phyloP scores from a whole-genome alignment of 2,329 filamentous ascomycete genomes.

The Madurella fahalii region DNA sequence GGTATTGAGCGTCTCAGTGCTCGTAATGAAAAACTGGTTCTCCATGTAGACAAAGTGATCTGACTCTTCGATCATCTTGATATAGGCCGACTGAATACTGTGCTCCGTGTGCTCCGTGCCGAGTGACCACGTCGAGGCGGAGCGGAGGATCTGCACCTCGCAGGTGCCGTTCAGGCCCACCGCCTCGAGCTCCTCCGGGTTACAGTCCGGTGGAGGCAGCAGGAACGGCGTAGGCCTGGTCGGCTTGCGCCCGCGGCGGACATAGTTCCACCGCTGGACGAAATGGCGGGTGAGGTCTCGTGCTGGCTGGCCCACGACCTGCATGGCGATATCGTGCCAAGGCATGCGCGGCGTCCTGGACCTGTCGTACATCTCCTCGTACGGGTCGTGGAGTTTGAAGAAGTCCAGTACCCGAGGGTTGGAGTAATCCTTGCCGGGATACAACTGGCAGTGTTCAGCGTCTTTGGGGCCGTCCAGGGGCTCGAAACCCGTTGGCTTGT shows the following conservation, averaged over 20 bases:
- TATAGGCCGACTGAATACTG: constrained; percentile 93
- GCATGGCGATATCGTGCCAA: constrained; percentile 98
- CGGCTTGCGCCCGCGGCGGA: constrained; percentile 86
- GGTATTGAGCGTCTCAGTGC: constrained; percentile 79
- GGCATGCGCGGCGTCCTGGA: constrained; percentile 88
- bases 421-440: constrained; percentile 97
- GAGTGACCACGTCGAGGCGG: constrained; percentile 85
- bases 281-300: constrained; percentile 93
- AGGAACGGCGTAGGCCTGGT: constrained; percentile 91
- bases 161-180: constrained; percentile 90
- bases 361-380: constrained; percentile 98
- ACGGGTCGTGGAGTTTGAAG: constrained; percentile 85
- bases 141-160: constrained; percentile 92
- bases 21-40: constrained; percentile 97
- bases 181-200: constrained; percentile 76
- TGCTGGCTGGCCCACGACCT: constrained; percentile 92
- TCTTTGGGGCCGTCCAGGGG: constrained; percentile 69
- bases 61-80: constrained; percentile 90
- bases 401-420: constrained; percentile 96
- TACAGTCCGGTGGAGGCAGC: constrained; percentile 88
- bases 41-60: constrained; percentile 99
- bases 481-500: constrained; percentile 94
- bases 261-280: constrained; percentile 96
- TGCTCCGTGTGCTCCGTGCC: constrained; percentile 84
- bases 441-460: constrained; percentile 90